These are phyloP conservation scores for Phytophthora quininea DNA, from an alignment of 352 stramenopile species.

Conservation along the genomic window DNA sequence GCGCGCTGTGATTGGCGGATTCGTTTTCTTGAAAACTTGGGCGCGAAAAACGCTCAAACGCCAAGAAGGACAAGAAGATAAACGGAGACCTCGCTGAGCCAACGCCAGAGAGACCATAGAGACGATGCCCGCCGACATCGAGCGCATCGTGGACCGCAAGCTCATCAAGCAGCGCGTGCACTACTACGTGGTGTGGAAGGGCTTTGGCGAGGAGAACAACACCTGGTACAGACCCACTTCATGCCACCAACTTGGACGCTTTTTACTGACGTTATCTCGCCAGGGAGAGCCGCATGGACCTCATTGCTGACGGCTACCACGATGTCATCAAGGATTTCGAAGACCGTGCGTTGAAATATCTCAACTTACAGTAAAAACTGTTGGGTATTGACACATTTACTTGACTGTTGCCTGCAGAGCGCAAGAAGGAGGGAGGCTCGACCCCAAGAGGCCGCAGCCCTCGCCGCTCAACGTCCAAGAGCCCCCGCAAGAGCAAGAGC, in stretches of 20 bases:
- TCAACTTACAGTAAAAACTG: neutral
- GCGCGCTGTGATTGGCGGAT: too few relatives aligned
- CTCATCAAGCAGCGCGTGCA: constrained; percentile 81
- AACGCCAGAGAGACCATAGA: constrained; percentile 1
- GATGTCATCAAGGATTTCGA: constrained; percentile 76
- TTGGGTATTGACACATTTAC: too few relatives aligned
- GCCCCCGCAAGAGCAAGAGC: constrained; percentile 41
- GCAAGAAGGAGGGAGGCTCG: constrained; percentile 51
- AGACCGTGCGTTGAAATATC: constrained; percentile 41
- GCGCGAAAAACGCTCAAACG: neutral
- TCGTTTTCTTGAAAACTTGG: neutral
- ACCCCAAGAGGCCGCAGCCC: constrained; percentile 54
- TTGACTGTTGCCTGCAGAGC: constrained; percentile 23
- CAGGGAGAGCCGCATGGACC: constrained; percentile 86
- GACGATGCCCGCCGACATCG: constrained; percentile 69
- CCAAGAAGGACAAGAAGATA: neutral
- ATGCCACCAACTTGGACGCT: neutral
- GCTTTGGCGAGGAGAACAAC: constrained; percentile 83
- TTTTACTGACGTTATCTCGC: neutral
- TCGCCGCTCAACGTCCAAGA: constrained; percentile 40
- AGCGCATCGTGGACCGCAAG: constrained; percentile 85
- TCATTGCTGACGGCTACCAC: constrained; percentile 79
- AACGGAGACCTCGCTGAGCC: constrained; percentile 2
- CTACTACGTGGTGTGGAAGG: constrained; percentile 84
- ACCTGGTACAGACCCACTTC: constrained; percentile 55